Percentiles rank a stretch among this genome's conserved stretches.
Conservation (phyloP, 805 yeast genomes). For the Saturnispora saitoi region DNA sequence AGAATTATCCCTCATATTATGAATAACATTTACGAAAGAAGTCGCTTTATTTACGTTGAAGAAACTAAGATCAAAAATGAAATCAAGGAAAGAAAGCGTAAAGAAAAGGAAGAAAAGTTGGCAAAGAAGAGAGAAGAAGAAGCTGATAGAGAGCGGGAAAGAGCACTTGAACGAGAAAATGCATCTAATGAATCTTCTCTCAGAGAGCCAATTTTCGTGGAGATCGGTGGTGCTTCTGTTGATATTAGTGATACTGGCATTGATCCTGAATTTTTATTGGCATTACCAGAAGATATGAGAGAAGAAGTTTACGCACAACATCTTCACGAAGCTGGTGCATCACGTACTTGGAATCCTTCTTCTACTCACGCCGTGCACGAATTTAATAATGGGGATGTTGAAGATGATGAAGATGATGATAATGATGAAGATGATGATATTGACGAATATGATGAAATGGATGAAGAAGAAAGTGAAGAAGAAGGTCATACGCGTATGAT, state of each 20-base stretch:
- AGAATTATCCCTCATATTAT: slow-evolving; percentile 38
- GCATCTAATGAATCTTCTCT: slow-evolving; percentile 14
- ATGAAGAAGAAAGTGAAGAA: slow-evolving; percentile 20
- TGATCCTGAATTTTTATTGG: slow-evolving; percentile 84
- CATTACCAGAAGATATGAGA: slow-evolving; percentile 86
- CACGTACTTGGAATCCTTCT: slow-evolving; percentile 1
- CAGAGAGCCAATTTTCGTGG: slow-evolving; percentile 53
- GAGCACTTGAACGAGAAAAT: slow-evolving; percentile 17
- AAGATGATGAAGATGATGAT: slow-evolving; percentile 13
- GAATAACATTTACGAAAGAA: slow-evolving; percentile 34
- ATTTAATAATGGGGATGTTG: slow-evolving; percentile 16
- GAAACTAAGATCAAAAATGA: slow-evolving; percentile 15
- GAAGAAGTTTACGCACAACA: slow-evolving; percentile 88
- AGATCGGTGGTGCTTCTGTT: slow-evolving; percentile 68
- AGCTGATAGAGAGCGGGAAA: slow-evolving; percentile 6
- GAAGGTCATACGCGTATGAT: slow-evolving; percentile 9
- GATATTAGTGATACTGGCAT: slow-evolving; percentile 86
- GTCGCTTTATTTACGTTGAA: slow-evolving; percentile 33
- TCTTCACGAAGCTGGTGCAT: slow-evolving; percentile 63
- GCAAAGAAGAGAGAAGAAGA: slow-evolving; percentile 21
- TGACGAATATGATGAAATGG: slow-evolving; percentile 10
- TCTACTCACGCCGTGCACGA: neutral
- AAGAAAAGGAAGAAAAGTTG: slow-evolving; percentile 9
- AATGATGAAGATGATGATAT: slow-evolving; percentile 16
- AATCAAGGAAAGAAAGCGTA: slow-evolving; percentile 23